Conservation (phyloP, 257 asterid species). For the Thymus quinquecostatus region DNA sequence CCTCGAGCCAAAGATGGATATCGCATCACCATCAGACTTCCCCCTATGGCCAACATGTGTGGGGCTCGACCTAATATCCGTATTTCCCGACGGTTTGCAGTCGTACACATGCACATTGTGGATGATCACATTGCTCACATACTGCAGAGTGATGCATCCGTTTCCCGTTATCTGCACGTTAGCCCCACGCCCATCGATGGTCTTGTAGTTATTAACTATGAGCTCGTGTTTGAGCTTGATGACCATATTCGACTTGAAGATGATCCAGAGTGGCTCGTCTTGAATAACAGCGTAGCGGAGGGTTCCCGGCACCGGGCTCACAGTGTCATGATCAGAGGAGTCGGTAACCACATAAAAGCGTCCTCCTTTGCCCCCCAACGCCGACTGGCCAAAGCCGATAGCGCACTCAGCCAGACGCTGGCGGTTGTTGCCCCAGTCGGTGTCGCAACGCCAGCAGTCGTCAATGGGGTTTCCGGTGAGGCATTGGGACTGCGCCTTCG, state of each 20-base stretch:
- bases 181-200: conserved; percentile 91
- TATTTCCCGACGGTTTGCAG: conserved; percentile 70
- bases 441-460: conserved; percentile 96
- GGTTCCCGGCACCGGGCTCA: conserved; percentile 77
- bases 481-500: conserved; percentile 60
- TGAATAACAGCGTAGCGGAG: conserved; percentile 88
- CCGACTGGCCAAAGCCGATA: conserved; percentile 71
- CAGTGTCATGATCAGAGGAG: conserved; percentile 74
- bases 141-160: conserved; percentile 82
- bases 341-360: conserved; percentile 67
- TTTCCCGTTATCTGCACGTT: conserved; percentile 79
- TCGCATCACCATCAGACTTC: conserved; percentile 86
- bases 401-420: conserved; percentile 80
- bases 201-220: conserved; percentile 65
- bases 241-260: conserved; percentile 63
- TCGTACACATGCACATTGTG: conserved; percentile 66
- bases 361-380: conserved; percentile 87
- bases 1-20: conserved; percentile 65
- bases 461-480: conserved; percentile 92
- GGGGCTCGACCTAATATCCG: conserved; percentile 69
- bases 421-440: conserved; percentile 73
- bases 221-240: conserved; percentile 83
- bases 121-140: conserved; percentile 71
- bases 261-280: conserved; percentile 85
- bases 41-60: conserved; percentile 76